Evolutionary conservation across 2,329 filamentous ascomycete genomes (phyloP).

Genomic region (Penicillium oxalicum): DNA sequence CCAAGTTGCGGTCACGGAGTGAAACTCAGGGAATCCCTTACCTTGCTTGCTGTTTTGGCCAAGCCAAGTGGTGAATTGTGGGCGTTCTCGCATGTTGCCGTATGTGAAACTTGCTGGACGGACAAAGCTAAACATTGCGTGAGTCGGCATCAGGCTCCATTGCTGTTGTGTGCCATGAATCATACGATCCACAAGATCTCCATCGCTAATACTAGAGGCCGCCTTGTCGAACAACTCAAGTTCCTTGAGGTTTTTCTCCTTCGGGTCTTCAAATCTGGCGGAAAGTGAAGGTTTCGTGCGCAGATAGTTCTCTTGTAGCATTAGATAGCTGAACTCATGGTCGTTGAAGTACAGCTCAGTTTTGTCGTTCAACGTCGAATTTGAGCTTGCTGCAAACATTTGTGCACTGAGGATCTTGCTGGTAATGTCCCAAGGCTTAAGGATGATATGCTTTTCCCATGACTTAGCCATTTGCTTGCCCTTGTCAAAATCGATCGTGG

Average conservation of each 20-base stretch:
- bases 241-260: constrained; percentile 70
- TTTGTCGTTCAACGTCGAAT: constrained; percentile 89
- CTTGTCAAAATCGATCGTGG: constrained; percentile 73
- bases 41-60: constrained; percentile 87
- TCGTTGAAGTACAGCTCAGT: constrained; percentile 99
- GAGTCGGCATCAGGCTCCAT: constrained; percentile 95
- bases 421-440: constrained; percentile 98
- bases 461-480: constrained; percentile 93
- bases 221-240: constrained; percentile 82
- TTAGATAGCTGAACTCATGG: constrained; percentile 92
- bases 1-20: too few species aligned
- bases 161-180: constrained; percentile 98
- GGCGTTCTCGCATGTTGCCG: constrained; percentile 65
- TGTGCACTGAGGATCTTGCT: constrained; percentile 84
- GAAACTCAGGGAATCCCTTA: constrained; percentile 36
- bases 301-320: constrained; percentile 98
- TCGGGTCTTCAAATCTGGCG: constrained; percentile 56
- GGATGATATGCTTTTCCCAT: constrained; percentile 94
- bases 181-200: constrained; percentile 93
- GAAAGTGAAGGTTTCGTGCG: constrained; percentile 68
- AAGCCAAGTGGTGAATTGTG: constrained; percentile 83
- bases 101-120: constrained; percentile 80
- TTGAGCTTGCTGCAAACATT: constrained; percentile 77
- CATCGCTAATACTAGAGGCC: constrained; percentile 93
- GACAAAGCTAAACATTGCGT: constrained; percentile 93